Evolutionary conservation across 768 basidiomycete species (phyloP).

Genomic region (Candolleomyces aberdarensis): DNA sequence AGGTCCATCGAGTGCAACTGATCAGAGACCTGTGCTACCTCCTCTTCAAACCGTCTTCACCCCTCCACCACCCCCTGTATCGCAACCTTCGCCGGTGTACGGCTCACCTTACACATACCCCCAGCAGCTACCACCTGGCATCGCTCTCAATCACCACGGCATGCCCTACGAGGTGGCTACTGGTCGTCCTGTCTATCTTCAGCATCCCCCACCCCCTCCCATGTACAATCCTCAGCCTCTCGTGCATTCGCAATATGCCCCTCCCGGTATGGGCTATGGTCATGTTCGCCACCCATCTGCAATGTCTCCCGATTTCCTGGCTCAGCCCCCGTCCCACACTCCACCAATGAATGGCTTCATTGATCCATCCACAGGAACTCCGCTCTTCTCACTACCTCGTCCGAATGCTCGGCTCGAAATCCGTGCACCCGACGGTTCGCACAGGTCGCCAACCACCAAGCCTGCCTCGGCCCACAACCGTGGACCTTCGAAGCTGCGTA

Average conservation of each 20-base stretch:
- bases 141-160: conserved; percentile 71
- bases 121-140: conserved; percentile 65
- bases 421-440: conserved; percentile 51
- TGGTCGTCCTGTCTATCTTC: conserved; percentile 74
- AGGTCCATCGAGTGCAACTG: conserved; percentile 5
- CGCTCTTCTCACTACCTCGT: conserved; percentile 74
- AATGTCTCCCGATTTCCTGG: conserved; percentile 61
- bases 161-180: conserved; percentile 81
- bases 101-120: conserved; percentile 67
- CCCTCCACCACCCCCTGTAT: conserved; percentile 31
- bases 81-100: conserved; percentile 54
- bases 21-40: conserved; percentile 35
- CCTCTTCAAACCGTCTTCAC: conserved; percentile 42
- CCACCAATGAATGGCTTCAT: conserved; percentile 63
- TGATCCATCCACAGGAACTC: conserved; percentile 61
- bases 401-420: conserved; percentile 73
- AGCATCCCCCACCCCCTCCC: conserved; percentile 46
- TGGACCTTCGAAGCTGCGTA: conserved; percentile 42
- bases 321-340: conserved; percentile 50
- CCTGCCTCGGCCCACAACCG: conserved; percentile 27
- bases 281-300: conserved; percentile 62
- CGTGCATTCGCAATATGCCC: conserved; percentile 51
- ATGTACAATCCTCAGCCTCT: conserved; percentile 70
- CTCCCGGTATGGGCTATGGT: conserved; percentile 44
- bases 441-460: conserved; percentile 24